A percentile compares a stretch with the other conserved stretches of the same genome.
Conservation (phyloP, 2,329 filamentous ascomycete species). For the Rhynchosporium agropyri region DNA sequence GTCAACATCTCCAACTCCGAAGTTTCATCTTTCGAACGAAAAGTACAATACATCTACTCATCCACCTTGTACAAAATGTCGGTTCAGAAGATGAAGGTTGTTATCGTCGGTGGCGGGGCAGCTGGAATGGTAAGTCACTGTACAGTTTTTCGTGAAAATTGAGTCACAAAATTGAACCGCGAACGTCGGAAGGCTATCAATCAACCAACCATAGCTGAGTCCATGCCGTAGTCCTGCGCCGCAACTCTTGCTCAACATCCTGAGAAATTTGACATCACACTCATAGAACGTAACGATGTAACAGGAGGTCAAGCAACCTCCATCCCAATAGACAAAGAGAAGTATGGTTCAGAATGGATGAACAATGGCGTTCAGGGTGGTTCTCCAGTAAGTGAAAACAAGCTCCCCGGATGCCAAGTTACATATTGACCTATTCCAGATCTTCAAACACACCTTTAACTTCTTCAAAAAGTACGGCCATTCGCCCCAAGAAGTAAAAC, state of each 20-base stretch:
- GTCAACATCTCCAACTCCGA: no score
- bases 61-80: conserved; percentile 12
- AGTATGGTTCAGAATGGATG: conserved; percentile 61
- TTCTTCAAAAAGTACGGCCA: conserved; percentile 62
- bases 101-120: conserved; percentile 64
- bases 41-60: no score
- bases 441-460: conserved; percentile 69
- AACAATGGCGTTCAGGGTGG: conserved; percentile 68
- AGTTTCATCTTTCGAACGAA: no score
- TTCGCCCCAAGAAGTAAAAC: conserved; percentile 58
- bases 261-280: conserved; percentile 65
- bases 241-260: conserved; percentile 67
- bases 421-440: conserved; percentile 44
- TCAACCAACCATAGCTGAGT: background rate
- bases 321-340: conserved; percentile 58
- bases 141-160: background rate
- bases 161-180: background rate
- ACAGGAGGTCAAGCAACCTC: conserved; percentile 65
- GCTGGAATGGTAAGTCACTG: conserved; percentile 56
- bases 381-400: conserved; percentile 37
- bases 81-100: conserved; percentile 49
- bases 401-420: conserved; percentile 42
- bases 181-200: no score
- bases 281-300: conserved; percentile 61
- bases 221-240: conserved; percentile 57